Conservation (phyloP, 176 grass and related monocot genomes). For the Ampelocalamus luodianensis region DNA sequence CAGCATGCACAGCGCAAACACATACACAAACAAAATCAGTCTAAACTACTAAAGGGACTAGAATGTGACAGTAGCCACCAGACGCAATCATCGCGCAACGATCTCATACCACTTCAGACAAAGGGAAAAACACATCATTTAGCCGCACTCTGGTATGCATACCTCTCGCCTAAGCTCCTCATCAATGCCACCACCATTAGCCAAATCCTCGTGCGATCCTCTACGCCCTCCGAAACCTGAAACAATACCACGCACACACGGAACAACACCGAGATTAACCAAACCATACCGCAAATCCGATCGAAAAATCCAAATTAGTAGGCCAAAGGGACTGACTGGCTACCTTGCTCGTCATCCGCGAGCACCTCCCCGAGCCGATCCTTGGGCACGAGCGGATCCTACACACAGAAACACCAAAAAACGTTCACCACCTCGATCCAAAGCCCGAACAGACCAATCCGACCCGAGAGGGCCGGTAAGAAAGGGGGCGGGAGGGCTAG, state of each 20-base stretch:
- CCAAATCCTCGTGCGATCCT: not conserved
- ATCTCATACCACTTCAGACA: not conserved
- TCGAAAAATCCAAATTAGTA: not conserved
- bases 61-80: not conserved
- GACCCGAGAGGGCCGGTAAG: not conserved
- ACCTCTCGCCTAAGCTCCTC: constrained; percentile 58
- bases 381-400: constrained; percentile 38
- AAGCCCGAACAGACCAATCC: too few relatives aligned
- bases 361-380: constrained; percentile 31
- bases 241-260: not conserved
- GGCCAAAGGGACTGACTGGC: not conserved
- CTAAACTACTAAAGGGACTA: not conserved
- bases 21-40: not conserved
- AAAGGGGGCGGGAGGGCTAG: not conserved
- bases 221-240: constrained; percentile 1
- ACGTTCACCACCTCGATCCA: not conserved
- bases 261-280: not conserved
- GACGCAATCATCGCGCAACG: not conserved
- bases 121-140: not conserved
- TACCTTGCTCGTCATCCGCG: constrained; percentile 46
- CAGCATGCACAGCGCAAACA: not conserved
- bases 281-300: not conserved
- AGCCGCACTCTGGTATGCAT: not conserved
- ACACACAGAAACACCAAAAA: not conserved
- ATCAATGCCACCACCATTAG: not conserved